Base-by-base conservation (phyloP, 2,329 filamentous ascomycete species). In the Ilyonectria destructans region DNA sequence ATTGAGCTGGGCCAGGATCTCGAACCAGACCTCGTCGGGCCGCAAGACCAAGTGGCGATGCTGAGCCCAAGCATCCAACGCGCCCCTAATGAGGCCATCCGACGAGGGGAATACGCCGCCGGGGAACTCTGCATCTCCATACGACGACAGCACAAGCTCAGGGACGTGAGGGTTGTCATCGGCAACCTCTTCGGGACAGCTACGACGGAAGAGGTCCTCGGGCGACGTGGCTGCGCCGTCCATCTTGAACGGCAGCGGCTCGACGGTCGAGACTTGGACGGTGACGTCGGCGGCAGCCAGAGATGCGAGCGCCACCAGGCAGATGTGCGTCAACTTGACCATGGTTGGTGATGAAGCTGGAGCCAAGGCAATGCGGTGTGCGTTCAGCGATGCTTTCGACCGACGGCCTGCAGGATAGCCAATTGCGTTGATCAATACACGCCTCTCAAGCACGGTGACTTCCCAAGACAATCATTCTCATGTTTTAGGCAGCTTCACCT, bases 1-100 rank as follows among this genome's bases (percentile, higher is more conserved):
- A 71, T 84, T 85, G 55, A 89, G 77, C 75, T 89, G 86, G 0
- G 80, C 79, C 4, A 89, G 78, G 59, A 89, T 85, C 57, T 87
- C 82, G 69, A 88, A 84, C 87, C 87, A 89, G 33, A 89, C 77
- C 59, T 88, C 86, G 43, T 89, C 86, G 0, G 87, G 86, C 1
- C 86, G 82, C 15, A 89, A 76, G 1, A 82, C 79, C 1, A 89
- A 78, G 70, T 87, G 82, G 65, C 86, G 83, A 62, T 88, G 85
- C 56, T 83, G 75, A 31, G 81, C 84, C 81, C 87, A 88, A 0
- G 86, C 85, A 35, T 84, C 79, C 48, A 87, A 77, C 4, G 82
- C 82, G 17, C 83, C 81, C 19, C 83, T 79, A 21, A 87, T 79
- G 69, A 88, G 81, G 29, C 84, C 83, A 65, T 75, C 78, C 0